These are phyloP conservation scores for Gossypium schwendimanii DNA, from an alignment of 441 rosid genomes.

Conservation along the genomic window DNA sequence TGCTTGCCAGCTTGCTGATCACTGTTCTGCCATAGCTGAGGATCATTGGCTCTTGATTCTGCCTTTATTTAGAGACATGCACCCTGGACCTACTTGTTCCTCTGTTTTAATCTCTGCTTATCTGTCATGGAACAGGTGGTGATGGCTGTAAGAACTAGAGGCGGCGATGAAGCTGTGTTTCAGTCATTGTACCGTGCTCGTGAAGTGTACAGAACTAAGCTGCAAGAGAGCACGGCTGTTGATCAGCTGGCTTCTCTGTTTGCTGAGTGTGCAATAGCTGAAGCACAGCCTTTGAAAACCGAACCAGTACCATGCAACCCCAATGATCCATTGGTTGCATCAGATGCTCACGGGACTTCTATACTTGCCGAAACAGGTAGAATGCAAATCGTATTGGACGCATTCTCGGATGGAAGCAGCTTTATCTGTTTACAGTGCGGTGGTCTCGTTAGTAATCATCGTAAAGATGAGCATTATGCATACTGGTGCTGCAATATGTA, in stretches of 20 bases:
- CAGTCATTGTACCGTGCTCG: slow-evolving; percentile 66
- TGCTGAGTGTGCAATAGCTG: slow-evolving; percentile 86
- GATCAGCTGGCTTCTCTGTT: slow-evolving; percentile 88
- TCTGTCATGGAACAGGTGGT: slow-evolving; percentile 52
- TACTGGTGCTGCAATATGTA: slow-evolving; percentile 65
- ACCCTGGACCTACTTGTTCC: background rate
- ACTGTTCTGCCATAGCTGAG: no score
- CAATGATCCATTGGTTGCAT: slow-evolving; percentile 16
- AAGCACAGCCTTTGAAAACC: slow-evolving; percentile 49
- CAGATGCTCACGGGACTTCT: slow-evolving; percentile 47
- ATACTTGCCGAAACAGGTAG: slow-evolving; percentile 79
- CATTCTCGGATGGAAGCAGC: slow-evolving; percentile 90
- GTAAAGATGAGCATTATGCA: slow-evolving; percentile 82
- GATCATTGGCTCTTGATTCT: no score
- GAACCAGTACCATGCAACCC: slow-evolving; percentile 24
- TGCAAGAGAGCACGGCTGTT: slow-evolving; percentile 47
- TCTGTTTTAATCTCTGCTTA: background rate
- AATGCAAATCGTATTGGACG: slow-evolving; percentile 72
- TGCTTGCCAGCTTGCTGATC: no score
- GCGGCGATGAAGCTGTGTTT: slow-evolving; percentile 78
- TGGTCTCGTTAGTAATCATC: slow-evolving; percentile 77
- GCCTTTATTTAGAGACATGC: background rate
- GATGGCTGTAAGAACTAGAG: slow-evolving; percentile 60
- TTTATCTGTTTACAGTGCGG: slow-evolving; percentile 71
- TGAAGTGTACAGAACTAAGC: slow-evolving; percentile 48